Evolutionary conservation across 208 protist species (phyloP), one percentile per base, ranked within the genome.

Genomic region (Acanthamoeba triangularis): DNA sequence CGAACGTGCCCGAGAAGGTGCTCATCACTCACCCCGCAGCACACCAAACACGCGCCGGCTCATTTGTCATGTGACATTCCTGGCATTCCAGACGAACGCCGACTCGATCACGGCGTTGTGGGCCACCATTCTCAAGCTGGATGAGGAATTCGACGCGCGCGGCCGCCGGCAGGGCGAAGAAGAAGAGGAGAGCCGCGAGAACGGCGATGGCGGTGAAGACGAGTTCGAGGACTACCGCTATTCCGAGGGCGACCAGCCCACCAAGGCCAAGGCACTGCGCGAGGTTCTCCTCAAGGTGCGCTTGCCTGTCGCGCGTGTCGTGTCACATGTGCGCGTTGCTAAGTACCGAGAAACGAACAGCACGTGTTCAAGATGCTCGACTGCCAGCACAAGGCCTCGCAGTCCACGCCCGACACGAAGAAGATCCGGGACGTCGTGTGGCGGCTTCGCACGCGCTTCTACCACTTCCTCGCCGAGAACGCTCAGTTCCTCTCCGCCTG

Each of bases 331-430:
- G 52, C 52, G 52, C 1, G 0, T 56, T 56, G 52, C 11, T 18
- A 56, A 56, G 52, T 18, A 11, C 52, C 16, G 5, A 7, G 14
- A 56, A 11, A 20, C 52, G 16, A 56, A 56, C 78, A 87, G 78
- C 78, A 87, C 10, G 52, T 87, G 49, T 87, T 87, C 78, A 63
- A 87, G 78, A 37, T 87, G 78, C 78, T 87, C 30, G 78, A 87
- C 30, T 87, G 78, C 16, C 78, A 87, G 52, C 78, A 87, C 78
- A 87, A 87, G 78, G 30, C 47, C 14, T 37, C 78, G n/a, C 41
- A 30, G 47, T 6, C 20, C 78, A 61, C 78, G 41, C 78, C 78
- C 25, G 78, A 87, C 52, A 33, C 76, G 41, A 84, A 84, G 44
- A 44, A 4, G 41, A 84, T 84, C 35, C 76, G 76, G 10, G 52